Evolutionary conservation across 2,329 filamentous ascomycete species (phyloP), one percentile per base, ranked within the genome.

Genomic region (Fusarium phyllophilum): DNA sequence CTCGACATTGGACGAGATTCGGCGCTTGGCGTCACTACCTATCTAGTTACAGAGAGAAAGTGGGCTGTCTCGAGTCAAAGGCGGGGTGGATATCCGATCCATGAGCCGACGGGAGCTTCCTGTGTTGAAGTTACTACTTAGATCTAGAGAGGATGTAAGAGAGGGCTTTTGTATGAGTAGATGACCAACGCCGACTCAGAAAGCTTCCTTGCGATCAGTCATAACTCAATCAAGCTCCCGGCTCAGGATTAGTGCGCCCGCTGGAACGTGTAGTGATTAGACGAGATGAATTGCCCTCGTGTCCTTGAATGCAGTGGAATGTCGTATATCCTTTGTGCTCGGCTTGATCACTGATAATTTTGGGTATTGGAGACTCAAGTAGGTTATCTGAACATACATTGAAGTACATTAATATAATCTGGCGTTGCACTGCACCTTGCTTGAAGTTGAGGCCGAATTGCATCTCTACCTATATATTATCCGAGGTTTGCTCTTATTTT

Each of bases 211-310:
- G 9, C n/a, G 15, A 49, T 44, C 14, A 48, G 14, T 42, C 51
- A 54, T n/a, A 54, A 55, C 41, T 54, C 41, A 49, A 60, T 59
- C 39, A 29, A 44, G 22, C 38, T 41, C 60, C 67, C 66, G 52
- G 60, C 52, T 70, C 52, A 54, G 66, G 60, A 41, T 48, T 70
- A 70, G 67, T 59, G 67, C 26, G 44, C 38, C 46, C 36, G 22
- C 59, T 66, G 66, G 67, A 70, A 70, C 67, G 66, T 56, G 29
- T 31, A 66, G 38, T 55, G n/a, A 66, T 59, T 54, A 60, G 48
- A 24, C 8, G 49, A 52, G 18, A 36, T 52, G 18, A 26, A 52
- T 52, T 48, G 38, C 38, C 15, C 36, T 31, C 20, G 39, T 41
- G 46, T 58, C 8, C 51, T 54, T 70, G 52, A 45, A 55, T 48